These are phyloP conservation scores for Crassisporium funariophilum DNA, from an alignment of 768 basidiomycete genomes.

Conservation along the genomic window DNA sequence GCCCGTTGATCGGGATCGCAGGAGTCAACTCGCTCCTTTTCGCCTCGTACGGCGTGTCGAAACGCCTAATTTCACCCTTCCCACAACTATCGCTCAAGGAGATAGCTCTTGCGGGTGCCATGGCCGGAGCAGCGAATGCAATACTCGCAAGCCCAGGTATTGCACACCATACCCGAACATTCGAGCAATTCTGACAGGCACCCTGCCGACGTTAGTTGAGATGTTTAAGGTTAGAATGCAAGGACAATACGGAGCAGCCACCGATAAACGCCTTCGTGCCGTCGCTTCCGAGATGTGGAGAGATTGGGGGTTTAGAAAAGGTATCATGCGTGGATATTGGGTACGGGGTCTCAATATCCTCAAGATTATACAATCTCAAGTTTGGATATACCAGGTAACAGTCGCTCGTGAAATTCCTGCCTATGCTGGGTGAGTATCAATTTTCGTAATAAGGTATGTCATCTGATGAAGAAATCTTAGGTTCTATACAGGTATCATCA, in stretches of 20 bases:
- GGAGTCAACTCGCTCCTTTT: conserved; percentile 97
- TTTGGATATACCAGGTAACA: conserved; percentile 60
- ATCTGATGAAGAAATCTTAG: conserved; percentile 33
- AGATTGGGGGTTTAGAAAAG: conserved; percentile 82
- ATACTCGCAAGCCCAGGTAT: conserved; percentile 87
- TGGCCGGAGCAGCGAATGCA: conserved; percentile 92
- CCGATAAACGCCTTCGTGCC: conserved; percentile 75
- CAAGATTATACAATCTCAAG: not conserved
- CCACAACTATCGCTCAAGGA: conserved; percentile 79
- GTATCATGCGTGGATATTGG: conserved; percentile 98
- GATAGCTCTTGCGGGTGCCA: conserved; percentile 82
- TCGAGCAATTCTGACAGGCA: not conserved
- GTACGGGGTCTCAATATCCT: conserved; percentile 40
- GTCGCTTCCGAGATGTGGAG: conserved; percentile 84
- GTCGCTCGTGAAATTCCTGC: conserved; percentile 94
- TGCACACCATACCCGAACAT: conserved; percentile 8
- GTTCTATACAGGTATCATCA: conserved; percentile 61
- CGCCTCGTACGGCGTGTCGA: conserved; percentile 82
- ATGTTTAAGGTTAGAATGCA: conserved; percentile 99
- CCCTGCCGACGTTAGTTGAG: conserved; percentile 58
- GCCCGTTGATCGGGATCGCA: conserved; percentile 89
- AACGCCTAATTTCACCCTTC: conserved; percentile 86
- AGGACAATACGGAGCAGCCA: conserved; percentile 83
- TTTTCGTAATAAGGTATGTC: not conserved
- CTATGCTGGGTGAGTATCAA: conserved; percentile 75